Evolutionary conservation across 2,329 filamentous ascomycete species (phyloP), one percentile per base, ranked within the genome.

Genomic region (Hypoxylon sp.): DNA sequence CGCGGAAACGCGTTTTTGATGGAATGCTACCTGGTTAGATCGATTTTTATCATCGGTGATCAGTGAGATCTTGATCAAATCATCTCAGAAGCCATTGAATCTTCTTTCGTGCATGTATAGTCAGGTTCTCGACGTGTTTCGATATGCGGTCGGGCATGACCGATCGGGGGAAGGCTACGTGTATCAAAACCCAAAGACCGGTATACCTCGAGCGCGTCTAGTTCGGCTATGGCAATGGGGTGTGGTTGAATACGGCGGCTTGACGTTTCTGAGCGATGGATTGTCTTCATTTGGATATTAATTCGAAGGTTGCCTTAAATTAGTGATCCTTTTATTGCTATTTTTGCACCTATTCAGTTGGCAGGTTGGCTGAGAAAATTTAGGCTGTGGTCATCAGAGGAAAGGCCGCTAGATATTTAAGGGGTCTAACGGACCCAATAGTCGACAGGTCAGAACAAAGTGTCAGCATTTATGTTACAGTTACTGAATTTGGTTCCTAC

Each of bases 381-480:
- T 51, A 47, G 54, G 59, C 54, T 52, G n/a, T 22, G 19, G 31
- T 19, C 24, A 48, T 39, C 19, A 52, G 51, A 39, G 50, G 35
- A 24, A n/a, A 47, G 51, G 50, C 39, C 37, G 19, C 19, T 26
- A 47, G 37, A 14, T 11, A 44, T 50, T 63, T 67, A 46, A 26
- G 52, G 56, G 37, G 31, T n/a, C 24, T 24, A 47, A 53, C n/a
- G 4, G 19, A 19, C n/a, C 3, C 33, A 48, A 35, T 24, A 10
- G 22, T 33, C 13, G 13, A 39, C 13, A 42, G 11, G n/a, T 31
- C 62, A 52, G 3, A 56, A 37, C 14, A 58, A 53, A 39, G 29
- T n/a, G 63, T 62, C 64, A 70, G 59, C 56, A 51, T 37, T 19
- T 11, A 44, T 2, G 48, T 65, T 65, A 13, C 56, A 59, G 26